Base-by-base conservation (phyloP, 1,284 basidiomycete genomes). In the Flammula alnicola region DNA sequence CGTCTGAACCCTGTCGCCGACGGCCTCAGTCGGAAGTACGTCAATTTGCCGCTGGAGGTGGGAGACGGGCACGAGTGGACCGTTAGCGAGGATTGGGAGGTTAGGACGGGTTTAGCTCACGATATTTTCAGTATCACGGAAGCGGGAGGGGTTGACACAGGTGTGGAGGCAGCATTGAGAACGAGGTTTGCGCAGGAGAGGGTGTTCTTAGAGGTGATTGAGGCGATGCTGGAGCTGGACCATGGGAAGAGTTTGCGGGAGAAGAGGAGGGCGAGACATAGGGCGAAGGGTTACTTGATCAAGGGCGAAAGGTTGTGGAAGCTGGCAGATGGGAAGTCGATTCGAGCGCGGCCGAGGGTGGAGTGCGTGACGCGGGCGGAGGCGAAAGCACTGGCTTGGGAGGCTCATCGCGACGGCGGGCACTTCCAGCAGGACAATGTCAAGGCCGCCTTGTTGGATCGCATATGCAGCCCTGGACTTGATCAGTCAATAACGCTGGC, bases 21-120 rank as follows among this genome's bases (percentile, higher is more conserved):
- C 42, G 66, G 57, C 0, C 29, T 69, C 6, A 68, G 67, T 33
- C 30, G 60, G 12, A 46, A 58, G 27, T 54, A 49, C 14, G 60
- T 62, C 11, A 59, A 47, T 9, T 17, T 22, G 19, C 42, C 44
- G 8, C 46, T 54, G 14, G 36, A n/a, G 4, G 16, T 43, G 9
- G 69, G 63, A 0, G 63, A 75, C 36, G 65, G 70, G 5, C 61
- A 66, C 42, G 60, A 64, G 20, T 71, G 68, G 66, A 63, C 62
- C 1, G 66, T 70, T 0, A 51, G 54, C 4, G 53, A 60, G 31
- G 69, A 69, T 44, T 70, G 69, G 65, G 66, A 71, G 36, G 44
- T 37, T 0, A n/a, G 36, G 10, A 40, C 50, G 12, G 70, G 71
- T n/a, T n/a, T n/a, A n/a, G n/a, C n/a, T n/a, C 2, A 71, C 30